A percentile compares a stretch with the other conserved stretches of the same genome.
Evolutionary conservation across 2,329 filamentous ascomycete species (phyloP).

Genomic region (Penicillium verrucosum): DNA sequence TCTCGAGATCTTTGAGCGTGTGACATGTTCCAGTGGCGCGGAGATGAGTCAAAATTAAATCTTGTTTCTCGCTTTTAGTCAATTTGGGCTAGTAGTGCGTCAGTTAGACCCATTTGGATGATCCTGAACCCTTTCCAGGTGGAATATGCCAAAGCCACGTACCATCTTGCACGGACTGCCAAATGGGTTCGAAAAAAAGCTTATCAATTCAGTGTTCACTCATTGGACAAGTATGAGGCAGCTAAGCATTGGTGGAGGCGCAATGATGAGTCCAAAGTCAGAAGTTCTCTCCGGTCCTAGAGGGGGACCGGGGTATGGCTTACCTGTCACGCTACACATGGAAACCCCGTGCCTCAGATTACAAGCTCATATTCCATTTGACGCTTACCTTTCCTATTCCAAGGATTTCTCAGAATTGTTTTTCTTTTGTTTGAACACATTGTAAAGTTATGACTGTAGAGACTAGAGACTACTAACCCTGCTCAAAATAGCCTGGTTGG

Average conservation of each 20-base stretch:
- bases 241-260: constrained; percentile 13
- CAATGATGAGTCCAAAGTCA: constrained; percentile 1
- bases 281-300: neutral
- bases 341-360: neutral
- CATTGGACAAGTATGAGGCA: neutral
- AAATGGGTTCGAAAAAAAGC: neutral
- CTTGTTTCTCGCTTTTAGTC: constrained; percentile 57
- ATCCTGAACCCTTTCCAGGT: neutral
- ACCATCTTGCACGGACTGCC: constrained; percentile 13
- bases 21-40: constrained; percentile 60
- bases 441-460: too few species aligned
- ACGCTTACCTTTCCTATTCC: neutral
- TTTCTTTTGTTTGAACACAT: neutral
- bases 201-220: neutral
- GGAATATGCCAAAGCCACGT: constrained; percentile 6
- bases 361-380: neutral
- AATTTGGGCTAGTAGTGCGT: constrained; percentile 49
- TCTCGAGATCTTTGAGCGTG: constrained; percentile 66
- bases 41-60: constrained; percentile 58
- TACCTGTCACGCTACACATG: neutral
- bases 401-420: neutral
- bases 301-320: neutral
- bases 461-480: neutral
- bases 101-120: constrained; percentile 3
- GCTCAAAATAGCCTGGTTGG: neutral